Evolutionary conservation across 129 eudicot genomes (phyloP).

Genomic region (Flaveria robusta): DNA sequence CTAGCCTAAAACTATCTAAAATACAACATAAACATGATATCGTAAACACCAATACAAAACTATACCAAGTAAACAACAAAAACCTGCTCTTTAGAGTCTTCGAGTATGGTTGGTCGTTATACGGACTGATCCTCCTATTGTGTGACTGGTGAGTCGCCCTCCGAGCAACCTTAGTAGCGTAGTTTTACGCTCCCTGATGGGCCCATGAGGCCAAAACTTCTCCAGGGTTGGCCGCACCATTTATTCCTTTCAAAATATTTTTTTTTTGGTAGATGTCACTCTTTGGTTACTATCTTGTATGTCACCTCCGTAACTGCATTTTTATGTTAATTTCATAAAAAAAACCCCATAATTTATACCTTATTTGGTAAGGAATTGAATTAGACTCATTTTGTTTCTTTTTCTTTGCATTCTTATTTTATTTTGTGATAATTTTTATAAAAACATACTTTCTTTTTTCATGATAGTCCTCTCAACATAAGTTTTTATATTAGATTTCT

Average conservation of each 20-base stretch:
- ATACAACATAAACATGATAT: neutral
- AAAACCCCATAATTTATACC: neutral
- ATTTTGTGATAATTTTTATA: too few relatives aligned
- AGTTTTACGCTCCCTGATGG: constrained; percentile 95
- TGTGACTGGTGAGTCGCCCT: constrained; percentile 57
- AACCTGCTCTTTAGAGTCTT: constrained; percentile 81
- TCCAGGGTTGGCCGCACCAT: constrained; percentile 76
- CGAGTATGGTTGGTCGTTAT: constrained; percentile 83
- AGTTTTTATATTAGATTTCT: too few relatives aligned
- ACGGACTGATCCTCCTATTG: constrained; percentile 59
- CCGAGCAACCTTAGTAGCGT: constrained; percentile 63
- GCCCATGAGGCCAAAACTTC: constrained; percentile 97
- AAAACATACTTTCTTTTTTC: too few relatives aligned
- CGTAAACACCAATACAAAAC: neutral
- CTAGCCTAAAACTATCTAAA: neutral
- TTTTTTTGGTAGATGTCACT: constrained; percentile 60
- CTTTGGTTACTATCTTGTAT: constrained; percentile 73
- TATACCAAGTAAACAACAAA: neutral
- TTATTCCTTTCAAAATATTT: constrained; percentile 66
- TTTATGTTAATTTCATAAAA: neutral
- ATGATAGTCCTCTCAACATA: too few relatives aligned
- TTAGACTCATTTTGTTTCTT: too few relatives aligned
- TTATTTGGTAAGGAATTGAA: constrained; percentile 32
- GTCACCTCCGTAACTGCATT: constrained; percentile 76
- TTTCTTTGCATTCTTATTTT: too few relatives aligned